Evolutionary conservation across 768 basidiomycete genomes (phyloP).

Genomic region (Pleurotus eryngii): DNA sequence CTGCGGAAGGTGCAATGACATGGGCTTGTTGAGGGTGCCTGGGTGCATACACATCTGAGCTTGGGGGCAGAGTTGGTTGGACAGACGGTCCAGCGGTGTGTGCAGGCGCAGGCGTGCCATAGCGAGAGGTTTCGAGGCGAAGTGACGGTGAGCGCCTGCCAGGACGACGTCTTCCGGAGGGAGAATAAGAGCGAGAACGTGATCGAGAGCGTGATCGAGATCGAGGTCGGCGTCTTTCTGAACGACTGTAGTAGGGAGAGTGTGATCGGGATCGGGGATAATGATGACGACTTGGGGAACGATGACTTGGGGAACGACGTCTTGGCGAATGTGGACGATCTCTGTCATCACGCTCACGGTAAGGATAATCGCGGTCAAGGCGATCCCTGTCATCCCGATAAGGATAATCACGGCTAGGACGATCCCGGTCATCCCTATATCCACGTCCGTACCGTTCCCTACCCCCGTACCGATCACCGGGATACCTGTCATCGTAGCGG

Average conservation of each 20-base stretch:
- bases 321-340: neutral
- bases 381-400: neutral
- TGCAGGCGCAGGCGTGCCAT: conserved; percentile 1
- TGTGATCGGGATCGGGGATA: conserved; percentile 9
- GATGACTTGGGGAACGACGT: conserved; percentile 6
- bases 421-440: neutral
- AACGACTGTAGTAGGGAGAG: neutral
- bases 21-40: neutral
- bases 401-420: neutral
- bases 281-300: conserved; percentile 9
- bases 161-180: conserved; percentile 4
- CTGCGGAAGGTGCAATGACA: neutral
- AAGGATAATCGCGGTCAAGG: neutral
- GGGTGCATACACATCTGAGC: neutral
- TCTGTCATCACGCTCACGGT: neutral
- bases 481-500: conserved; percentile 7
- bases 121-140: neutral
- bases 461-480: neutral
- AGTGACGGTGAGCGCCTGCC: neutral
- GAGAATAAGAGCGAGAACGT: conserved; percentile 14
- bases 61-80: neutral
- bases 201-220: conserved; percentile 22
- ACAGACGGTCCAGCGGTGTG: conserved; percentile 1
- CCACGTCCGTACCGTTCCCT: neutral
- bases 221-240: conserved; percentile 3